phyloP scores from a whole-genome alignment of 768 basidiomycete species.

The Mycena haematopus region DNA sequence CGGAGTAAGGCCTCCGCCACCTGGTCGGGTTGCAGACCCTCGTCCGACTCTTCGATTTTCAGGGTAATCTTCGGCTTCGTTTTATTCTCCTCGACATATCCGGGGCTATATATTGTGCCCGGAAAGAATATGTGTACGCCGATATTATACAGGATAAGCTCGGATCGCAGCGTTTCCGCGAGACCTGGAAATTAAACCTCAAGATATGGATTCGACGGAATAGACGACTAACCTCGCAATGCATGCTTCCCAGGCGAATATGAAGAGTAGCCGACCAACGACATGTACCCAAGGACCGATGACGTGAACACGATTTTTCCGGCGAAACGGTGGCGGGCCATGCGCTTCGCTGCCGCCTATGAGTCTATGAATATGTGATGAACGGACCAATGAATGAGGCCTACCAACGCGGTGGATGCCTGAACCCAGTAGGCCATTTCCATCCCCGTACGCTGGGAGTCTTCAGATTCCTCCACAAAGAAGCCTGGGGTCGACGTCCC shows the following conservation, averaged over 20 bases:
- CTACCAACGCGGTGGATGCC: constrained; percentile 61
- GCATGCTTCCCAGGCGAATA: constrained; percentile 81
- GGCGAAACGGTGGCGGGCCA: constrained; percentile 52
- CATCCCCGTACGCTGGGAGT: constrained; percentile 59
- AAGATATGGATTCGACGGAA: neutral
- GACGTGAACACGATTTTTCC: constrained; percentile 72
- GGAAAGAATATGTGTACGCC: constrained; percentile 73
- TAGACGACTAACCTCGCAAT: constrained; percentile 56
- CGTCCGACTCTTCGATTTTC: constrained; percentile 72
- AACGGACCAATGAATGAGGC: neutral
- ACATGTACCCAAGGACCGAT: constrained; percentile 65
- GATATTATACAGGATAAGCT: constrained; percentile 69
- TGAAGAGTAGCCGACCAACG: constrained; percentile 67
- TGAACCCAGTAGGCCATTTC: constrained; percentile 62
- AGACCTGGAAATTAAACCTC: constrained; percentile 54
- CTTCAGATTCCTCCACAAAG: constrained; percentile 61
- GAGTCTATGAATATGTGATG: neutral
- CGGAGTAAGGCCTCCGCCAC: constrained; percentile 57
- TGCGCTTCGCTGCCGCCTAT: constrained; percentile 62
- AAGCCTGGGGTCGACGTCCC: constrained; percentile 67
- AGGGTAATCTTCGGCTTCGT: constrained; percentile 70
- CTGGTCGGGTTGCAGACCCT: constrained; percentile 56
- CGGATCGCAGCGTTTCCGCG: constrained; percentile 71
- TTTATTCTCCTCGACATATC: constrained; percentile 66
- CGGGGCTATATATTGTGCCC: constrained; percentile 69